Base-by-base conservation (phyloP, 495 filamentous ascomycete species). In the Talaromyces thailandensis region DNA sequence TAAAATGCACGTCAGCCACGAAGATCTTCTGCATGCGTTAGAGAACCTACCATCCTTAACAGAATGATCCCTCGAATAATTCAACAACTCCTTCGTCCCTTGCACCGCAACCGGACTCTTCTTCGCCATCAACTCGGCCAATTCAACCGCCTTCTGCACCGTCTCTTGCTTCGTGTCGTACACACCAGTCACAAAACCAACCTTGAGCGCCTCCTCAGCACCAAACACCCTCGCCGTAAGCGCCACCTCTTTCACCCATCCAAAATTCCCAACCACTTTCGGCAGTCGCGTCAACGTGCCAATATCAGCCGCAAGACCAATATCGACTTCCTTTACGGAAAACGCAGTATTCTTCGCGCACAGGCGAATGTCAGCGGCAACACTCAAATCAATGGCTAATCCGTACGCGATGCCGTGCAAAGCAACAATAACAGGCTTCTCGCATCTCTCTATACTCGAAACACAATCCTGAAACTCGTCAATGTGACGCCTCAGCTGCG, bases 71-170 rank as follows among this genome's bases (percentile, higher is more conserved):
- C 92, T 79, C 50, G 86, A 88, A 68, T 86, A 93, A 74, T 98
- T 96, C 71, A 98, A 69, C 57, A 98, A 69, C 73, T 96, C 88
- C 79, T 98, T 98, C 23, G 94, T 98, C 4, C 92, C 89, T 76
- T 93, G 87, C 64, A 96, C 90, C 0, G 92, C 94, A 24, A 98
- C 85, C 0, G 94, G 94, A 67, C 90, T 95, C 82, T 98, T 97
- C 5, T 69, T 73, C 37, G 89, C 88, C 18, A 98, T 84, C 68
- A 86, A 62, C 12, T 65, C 71, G 7, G 89, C 92, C 69, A 92
- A 62, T 71, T 85, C 80, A 63, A 93, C 23, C 1, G 84, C 93
- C 37, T 80, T 80, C 45, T 76, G 71, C 29, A 93, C 68, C 5
- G 86, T 82, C 52, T 79, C 81, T 25, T 78, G 76, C 72, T 91